Evolutionary conservation across 495 filamentous ascomycete genomes (phyloP), one percentile per base, ranked within the genome.

Genomic region (Penicillium egyptiacum): DNA sequence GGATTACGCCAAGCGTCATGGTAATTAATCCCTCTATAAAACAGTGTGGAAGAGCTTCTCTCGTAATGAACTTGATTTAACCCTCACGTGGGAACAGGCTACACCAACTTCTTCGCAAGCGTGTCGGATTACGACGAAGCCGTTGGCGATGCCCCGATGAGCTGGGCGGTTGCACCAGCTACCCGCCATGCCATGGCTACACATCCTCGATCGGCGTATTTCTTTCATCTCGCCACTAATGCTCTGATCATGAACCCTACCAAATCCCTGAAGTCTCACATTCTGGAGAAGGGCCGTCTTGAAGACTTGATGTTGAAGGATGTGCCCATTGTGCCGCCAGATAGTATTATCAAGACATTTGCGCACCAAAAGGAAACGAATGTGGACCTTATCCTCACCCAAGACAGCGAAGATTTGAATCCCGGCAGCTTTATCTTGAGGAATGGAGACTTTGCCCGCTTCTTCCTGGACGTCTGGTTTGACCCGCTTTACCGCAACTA

Each of bases 341-440:
- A 96, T 63, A 94, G 89, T 75, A 90, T 99, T 54, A 98, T 99
- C 74, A 93, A 88, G 77, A 99, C 95, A 2, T 97, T 96, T 65
- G 72, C 82, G 4, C 88, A 96, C 70, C 80, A 95, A 4, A 83
- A 83, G 46, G 83, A 85, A 40, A 80, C 90, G 31, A 80, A 90
- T 39, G 82, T 96, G 30, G 91, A 96, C 55, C 75, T 98, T 11
- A 84, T 98, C 19, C 58, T 96, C 17, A 89, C 90, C 11, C 92
- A 96, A 70, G 93, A 99, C 63, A 81, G 79, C 19, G 88, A 89
- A 16, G 91, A 92, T n/a, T 62, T 99, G 42, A 82, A 80, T 51
- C 79, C 84, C 16, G 83, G 82, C 1, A 95, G 90, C 72, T 89
- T 96, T 53, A 69, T 97, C n/a, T 58, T 99, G 1, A 79, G 82